Evolutionary conservation across 2,329 filamentous ascomycete species (phyloP), one percentile per base, ranked within the genome.

Genomic region (Microsporum ferrugineum): DNA sequence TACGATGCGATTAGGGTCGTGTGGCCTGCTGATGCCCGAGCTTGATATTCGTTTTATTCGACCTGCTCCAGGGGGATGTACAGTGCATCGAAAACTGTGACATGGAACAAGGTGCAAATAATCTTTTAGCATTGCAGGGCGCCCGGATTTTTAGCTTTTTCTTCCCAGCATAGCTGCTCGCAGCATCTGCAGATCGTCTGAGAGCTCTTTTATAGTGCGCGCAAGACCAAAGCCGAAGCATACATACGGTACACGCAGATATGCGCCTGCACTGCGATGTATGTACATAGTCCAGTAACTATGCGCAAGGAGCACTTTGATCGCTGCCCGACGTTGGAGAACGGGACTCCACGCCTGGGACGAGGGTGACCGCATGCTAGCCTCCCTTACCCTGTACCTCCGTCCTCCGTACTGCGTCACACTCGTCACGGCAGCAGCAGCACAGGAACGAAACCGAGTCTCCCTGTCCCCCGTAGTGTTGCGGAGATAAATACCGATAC

Each of bases 401-500:
- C 39, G 7, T 43, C 10, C 27, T 27, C 49, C 33, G 27, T 14
- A 31, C 27, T 27, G 49, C 51, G n/a, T 55, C 51, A 34, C 49
- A 34, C 49, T 8, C 49, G 17, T 5, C 51, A 23, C 31, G 51
- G 31, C 51, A 36, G 31, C 51, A 55, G 14, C 33, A 55, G 14
- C 51, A 55, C 51, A 55, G 31, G 51, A 34, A 55, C 23, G 14
- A 5, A 55, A 36, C 31, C 51, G 51, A 55, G 31, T 23, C 51
- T 17, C 5, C 31, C 51, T 55, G 51, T 55, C 6, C 31, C 29
- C 51, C 36, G n/a, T n/a, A 7, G 31, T 34, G 31, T 36, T 31
- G 51, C 51, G 51, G 51, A 55, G 51, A 55, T 55, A 55, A 36
- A 55, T 55, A 55, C 12, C 33, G 56, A 58, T 33, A 39, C 12